Conservation (phyloP, 768 basidiomycete genomes). For the Leccinum variicolor region DNA sequence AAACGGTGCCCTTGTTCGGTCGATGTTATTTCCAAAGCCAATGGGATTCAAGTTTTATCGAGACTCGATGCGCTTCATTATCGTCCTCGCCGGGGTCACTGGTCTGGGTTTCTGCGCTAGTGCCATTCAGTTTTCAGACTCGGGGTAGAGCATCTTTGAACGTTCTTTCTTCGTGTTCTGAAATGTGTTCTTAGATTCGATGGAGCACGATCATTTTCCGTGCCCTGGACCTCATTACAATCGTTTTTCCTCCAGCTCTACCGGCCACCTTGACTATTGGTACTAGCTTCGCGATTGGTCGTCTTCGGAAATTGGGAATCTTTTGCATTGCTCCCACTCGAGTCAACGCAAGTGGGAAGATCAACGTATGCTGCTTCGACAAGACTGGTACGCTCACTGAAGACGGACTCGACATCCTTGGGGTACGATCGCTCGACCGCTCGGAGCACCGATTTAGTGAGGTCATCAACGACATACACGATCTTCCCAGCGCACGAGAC, state of each 20-base stretch:
- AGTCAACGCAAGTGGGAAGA: constrained; percentile 92
- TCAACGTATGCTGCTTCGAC: constrained; percentile 98
- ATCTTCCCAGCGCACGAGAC: constrained; percentile 67
- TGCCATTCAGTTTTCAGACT: constrained; percentile 89
- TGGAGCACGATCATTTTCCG: constrained; percentile 91
- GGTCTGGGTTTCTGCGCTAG: constrained; percentile 88
- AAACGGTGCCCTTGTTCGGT: constrained; percentile 91
- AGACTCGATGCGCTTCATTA: constrained; percentile 87
- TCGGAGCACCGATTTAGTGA: constrained; percentile 81
- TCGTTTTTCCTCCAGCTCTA: constrained; percentile 95
- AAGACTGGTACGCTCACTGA: constrained; percentile 99
- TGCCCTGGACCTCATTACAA: constrained; percentile 91
- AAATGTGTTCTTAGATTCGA: constrained; percentile 51
- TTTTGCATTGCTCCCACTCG: constrained; percentile 97
- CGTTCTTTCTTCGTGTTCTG: not conserved
- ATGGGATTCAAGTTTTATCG: constrained; percentile 99
- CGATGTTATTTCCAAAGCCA: constrained; percentile 98
- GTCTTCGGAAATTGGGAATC: constrained; percentile 82
- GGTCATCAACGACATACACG: constrained; percentile 80
- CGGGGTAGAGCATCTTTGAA: constrained; percentile 50
- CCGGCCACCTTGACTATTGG: constrained; percentile 97
- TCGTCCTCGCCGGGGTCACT: constrained; percentile 88
- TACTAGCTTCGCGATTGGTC: constrained; percentile 88
- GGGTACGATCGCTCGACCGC: constrained; percentile 83
- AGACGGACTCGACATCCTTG: constrained; percentile 95